Base-by-base conservation (phyloP, 305 asterid genomes). In the Fraxinus sp. region DNA sequence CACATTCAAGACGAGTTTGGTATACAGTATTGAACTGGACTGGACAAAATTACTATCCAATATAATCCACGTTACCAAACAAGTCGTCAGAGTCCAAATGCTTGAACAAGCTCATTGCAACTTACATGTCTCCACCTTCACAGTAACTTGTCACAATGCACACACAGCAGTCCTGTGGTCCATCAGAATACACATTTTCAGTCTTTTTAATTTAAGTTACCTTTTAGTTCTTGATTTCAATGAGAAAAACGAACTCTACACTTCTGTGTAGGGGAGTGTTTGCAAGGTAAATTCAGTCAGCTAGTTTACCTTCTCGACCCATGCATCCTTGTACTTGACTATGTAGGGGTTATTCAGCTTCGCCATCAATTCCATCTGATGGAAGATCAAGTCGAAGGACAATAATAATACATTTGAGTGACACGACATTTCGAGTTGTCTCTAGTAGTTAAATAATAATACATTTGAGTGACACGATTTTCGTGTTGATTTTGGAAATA, bases 71-170 rank as follows among this genome's bases (percentile, higher is more conserved):
- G 7, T 68, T 73, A 3, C 26, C 71, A 79, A 83, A n/a, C 33
- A 37, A 62, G 32, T 62, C 32, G 3, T 37, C 26, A 24, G 22
- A 59, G 74, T 22, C 32, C 11, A 5, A 9, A 52, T 16, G 28
- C 46, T 32, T 13, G 6, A 46, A 46, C 13, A 74, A 68, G 80
- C 3, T 77, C 26, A 35, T 18, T 7, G 81, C 32, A 49, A 88
- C 99, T 92, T 91, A 95, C 98, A 95, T 91, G 87, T 95, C 99
- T 80, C 99, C 97, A 36, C 93, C 97, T 91, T 95, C 97, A 81
- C 99, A 95, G 64, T 90, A 94, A 77, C 89, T 89, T 62, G 97
- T 92, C 30, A 95, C 96, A 39, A 94, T 94, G 90, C 98, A 94
- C 46, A 93, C 91, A 16, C 36, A 91, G 3, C 90, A 79, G 28